Base-by-base conservation (phyloP, 129 eudicot genomes). In the Artemisia annua region DNA sequence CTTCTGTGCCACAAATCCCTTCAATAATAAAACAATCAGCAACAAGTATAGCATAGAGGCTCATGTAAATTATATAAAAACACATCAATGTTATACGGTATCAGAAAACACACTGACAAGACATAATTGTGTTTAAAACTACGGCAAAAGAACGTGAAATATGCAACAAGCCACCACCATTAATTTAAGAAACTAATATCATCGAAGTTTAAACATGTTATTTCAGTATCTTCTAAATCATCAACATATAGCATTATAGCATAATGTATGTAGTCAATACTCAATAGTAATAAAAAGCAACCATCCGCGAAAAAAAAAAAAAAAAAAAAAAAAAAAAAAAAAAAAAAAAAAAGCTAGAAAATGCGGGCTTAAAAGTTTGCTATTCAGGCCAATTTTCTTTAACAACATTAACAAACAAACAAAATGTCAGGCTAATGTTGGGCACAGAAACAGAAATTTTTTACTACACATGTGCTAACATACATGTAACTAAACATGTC, bases 1-100 rank as follows among this genome's bases (percentile, higher is more conserved):
- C 86, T 86, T 86, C 61, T 83, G 82, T 12, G 87, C 70, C 69
- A 80, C 85, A 13, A 83, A 86, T 6, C 19, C 79, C 87, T 86
- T 69, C 11, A 77, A 9, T 48, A 39, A 28, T 11, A 28, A 49
- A 61, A 68, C 62, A 69, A 76, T 4, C 4, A 15, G 5, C 3
- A 68, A 30, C 30, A 17, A 73, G 3, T 73, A n/a, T 49, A 73
- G 69, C 70, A 16, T 66, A 15, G 1, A 28, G 1, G 16, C 5
- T 32, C 48, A 73, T 26, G 50, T 14, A 48, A n/a, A 16, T 48
- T 8, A 61, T 12, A 48, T 4, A n/a, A 73, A 26, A 48, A n/a
- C 50, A 48, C 44, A 49, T 10, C 30, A 26, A 49, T 4, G 26
- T n/a, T 30, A 30, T 30, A 30, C 5, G 35, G 35, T 30, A 30